phyloP scores from a whole-genome alignment of 805 yeast species.

The Candida silvatica region DNA sequence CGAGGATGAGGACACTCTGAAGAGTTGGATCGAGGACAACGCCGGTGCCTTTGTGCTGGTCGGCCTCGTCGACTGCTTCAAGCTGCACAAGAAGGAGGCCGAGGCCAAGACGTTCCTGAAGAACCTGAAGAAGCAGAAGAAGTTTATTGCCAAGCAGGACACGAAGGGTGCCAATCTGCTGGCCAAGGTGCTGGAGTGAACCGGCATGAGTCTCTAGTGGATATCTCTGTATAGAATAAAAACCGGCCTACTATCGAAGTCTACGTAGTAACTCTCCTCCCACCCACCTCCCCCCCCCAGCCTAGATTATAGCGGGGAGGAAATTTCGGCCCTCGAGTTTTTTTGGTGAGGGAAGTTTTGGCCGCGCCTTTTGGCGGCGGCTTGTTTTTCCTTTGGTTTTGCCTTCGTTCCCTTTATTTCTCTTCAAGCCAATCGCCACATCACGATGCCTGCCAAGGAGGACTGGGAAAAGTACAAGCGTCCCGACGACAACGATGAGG shows the following conservation, averaged over 20 bases:
- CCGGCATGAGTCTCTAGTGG: background rate
- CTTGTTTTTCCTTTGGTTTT: background rate
- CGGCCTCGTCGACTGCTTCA: constrained; percentile 63
- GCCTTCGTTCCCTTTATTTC: no score
- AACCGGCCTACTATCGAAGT: no score
- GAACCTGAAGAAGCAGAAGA: constrained; percentile 43
- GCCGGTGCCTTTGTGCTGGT: constrained; percentile 78
- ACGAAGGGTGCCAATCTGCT: constrained; percentile 63
- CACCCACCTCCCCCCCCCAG: no score
- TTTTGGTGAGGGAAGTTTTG: no score
- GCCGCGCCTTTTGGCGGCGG: background rate
- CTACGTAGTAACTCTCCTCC: no score
- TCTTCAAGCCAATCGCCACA: no score
- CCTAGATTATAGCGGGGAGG: no score
- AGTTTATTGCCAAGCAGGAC: constrained; percentile 30
- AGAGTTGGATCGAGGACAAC: constrained; percentile 55
- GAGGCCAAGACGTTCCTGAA: constrained; percentile 37
- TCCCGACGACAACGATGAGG: constrained; percentile 59
- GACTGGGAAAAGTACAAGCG: constrained; percentile 98
- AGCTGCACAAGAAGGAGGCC: constrained; percentile 31
- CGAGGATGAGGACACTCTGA: constrained; percentile 40
- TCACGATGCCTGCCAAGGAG: constrained; percentile 88
- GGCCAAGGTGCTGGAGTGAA: constrained; percentile 22
- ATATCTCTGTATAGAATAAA: background rate
- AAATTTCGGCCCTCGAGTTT: no score